These are phyloP conservation scores for Scytalidium lignicola DNA, from an alignment of 2,329 filamentous ascomycete species.

Conservation along the genomic window DNA sequence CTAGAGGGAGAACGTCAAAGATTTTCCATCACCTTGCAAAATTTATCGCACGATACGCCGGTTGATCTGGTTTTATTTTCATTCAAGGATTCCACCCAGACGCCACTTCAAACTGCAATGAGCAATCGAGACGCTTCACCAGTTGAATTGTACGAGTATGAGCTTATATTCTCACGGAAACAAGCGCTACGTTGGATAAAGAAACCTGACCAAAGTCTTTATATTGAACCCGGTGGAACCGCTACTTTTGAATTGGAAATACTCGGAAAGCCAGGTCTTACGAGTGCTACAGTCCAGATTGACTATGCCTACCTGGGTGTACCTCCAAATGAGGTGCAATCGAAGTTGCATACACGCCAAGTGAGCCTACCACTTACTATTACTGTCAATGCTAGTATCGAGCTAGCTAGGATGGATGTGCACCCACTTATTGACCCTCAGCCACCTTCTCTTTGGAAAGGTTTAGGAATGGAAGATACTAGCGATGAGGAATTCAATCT, in stretches of 20 bases:
- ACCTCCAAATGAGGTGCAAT: constrained; percentile 59
- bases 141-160: constrained; percentile 79
- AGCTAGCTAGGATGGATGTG: constrained; percentile 75
- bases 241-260: constrained; percentile 78
- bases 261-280: constrained; percentile 79
- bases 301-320: constrained; percentile 81
- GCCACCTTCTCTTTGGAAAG: constrained; percentile 54
- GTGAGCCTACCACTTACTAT: constrained; percentile 75
- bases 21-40: constrained; percentile 77
- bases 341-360: constrained; percentile 79
- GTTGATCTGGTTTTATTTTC: constrained; percentile 84
- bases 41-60: constrained; percentile 63
- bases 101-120: constrained; percentile 68
- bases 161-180: constrained; percentile 70
- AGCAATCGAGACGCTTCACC: constrained; percentile 71
- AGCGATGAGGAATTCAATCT: constrained; percentile 33
- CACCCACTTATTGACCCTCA: constrained; percentile 66
- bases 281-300: constrained; percentile 72
- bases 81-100: constrained; percentile 83
- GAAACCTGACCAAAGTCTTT: constrained; percentile 45
- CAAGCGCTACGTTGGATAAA: constrained; percentile 58
- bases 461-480: constrained; percentile 24
- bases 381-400: constrained; percentile 87
- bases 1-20: constrained; percentile 79
- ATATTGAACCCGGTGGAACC: constrained; percentile 62